Base-by-base conservation (phyloP, 306 rosid species). In the Citrullus amarus region DNA sequence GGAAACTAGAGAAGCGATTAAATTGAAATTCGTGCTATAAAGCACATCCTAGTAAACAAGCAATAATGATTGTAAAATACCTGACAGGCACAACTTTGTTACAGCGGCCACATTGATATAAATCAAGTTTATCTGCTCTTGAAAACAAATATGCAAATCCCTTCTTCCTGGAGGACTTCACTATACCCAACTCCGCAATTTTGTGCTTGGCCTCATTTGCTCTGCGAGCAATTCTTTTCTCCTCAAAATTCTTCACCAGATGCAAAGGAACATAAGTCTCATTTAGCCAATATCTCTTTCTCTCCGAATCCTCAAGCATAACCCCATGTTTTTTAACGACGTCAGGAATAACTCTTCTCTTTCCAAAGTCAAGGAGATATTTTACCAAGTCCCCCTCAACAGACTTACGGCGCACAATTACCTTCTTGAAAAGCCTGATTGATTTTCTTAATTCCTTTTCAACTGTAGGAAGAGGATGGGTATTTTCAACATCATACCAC, bases 321-420 rank as follows among this genome's bases (percentile, higher is more conserved):
- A 89, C 86, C 79, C 99, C 99, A 58, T 86, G 88, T 81, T 71
- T 90, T 77, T 39, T 80, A 80, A 92, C 89, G 78, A 90, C 53
- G 81, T 88, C 90, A 30, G 99, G 99, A 69, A 92, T 80, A 78
- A 79, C 84, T 85, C 93, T 95, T 86, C 99, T 95, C 89, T 95
- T 95, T 63, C 99, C 99, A 88, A 95, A 95, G 85, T 95, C 97
- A 82, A 95, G 88, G 80, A 95, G 99, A 84, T 91, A 95, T 80
- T 88, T 95, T 25, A 81, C 86, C 75, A 82, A 79, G 80, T 83
- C 86, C 80, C 87, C 88, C 76, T 95, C 93, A 36, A 81, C 76
- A 83, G 84, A 82, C 89, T 95, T 95, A 82, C 97, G 91, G 78
- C 99, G 97, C 77, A 95, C 87, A 81, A 92, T 88, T 81, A 84